Base-by-base conservation (phyloP, 176 grass and related monocot genomes). In the Puccinellia tenuiflora region DNA sequence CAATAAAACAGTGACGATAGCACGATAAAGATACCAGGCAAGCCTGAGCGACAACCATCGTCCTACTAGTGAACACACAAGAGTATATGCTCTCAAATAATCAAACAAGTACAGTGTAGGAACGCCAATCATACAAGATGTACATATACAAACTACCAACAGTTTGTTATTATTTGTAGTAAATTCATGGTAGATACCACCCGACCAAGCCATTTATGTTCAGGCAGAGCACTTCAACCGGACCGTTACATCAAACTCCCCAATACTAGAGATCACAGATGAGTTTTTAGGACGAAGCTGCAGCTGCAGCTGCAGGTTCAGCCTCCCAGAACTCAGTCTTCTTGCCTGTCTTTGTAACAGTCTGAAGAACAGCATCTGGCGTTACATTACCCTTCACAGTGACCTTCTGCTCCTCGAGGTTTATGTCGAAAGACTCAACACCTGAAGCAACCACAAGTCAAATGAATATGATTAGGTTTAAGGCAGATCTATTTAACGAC, bases 371-470 rank as follows among this genome's bases (percentile, higher is more conserved):
- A 63, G 87, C 93, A 68, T 98, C 93, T 52, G 93, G 91, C 12
- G 84, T 90, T 18, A 98, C 89, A 52, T 98, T 95, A 63, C 96
- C 96, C 77, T 93, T 98, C 28, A 95, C 93, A 1, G 92, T 98
- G 52, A 98, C 93, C 77, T 98, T 98, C 77, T 95, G 93, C 55
- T 91, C 77, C 68, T 93, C 55, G n/a, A 95, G 75, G 73, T 98
- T 80, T n/a, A 98, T 91, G 0, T 98, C 87, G 11, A 88, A 98
- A 4, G 92, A 88, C 21, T 98, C 96, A 8, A 98, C 93, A 47
- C 96, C 96, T 98, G 74, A 66, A 80, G 10, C 18, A 87, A 76
- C 51, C 16, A 75, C 17, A 89, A 55, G 33, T 15, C 5, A 29
- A n/a, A 55, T 18, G 38, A 17, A 35, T 64, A 33, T 25, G 6